Percentiles rank a stretch among this genome's conserved stretches.
Conservation (phyloP, 768 basidiomycete species). For the Pleurotus eryngii region DNA sequence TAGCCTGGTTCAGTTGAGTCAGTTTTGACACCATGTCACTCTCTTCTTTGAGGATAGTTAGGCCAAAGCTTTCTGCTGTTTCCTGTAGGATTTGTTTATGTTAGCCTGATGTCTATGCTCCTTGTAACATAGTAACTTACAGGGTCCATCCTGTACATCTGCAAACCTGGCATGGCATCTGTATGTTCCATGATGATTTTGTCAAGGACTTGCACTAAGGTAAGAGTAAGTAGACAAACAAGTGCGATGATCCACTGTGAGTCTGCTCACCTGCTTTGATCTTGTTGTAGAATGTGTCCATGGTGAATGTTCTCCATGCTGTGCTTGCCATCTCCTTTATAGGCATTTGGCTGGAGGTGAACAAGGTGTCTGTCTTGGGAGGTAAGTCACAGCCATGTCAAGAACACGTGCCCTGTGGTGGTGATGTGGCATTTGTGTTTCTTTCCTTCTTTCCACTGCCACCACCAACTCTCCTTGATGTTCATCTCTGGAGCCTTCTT, state of each 20-base stretch:
- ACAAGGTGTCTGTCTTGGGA: too few relatives aligned
- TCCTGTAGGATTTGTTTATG: neutral
- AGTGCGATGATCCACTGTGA: neutral
- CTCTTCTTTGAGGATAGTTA: neutral
- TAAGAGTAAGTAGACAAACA: neutral
- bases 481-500: too few relatives aligned
- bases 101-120: neutral
- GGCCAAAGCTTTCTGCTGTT: neutral
- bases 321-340: too few relatives aligned
- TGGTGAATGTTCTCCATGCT: neutral
- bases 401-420: too few relatives aligned
- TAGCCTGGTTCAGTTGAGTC: neutral
- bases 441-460: too few relatives aligned
- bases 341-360: too few relatives aligned
- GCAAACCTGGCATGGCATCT: neutral
- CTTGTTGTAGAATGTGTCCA: neutral
- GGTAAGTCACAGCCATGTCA: too few relatives aligned
- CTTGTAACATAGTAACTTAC: neutral
- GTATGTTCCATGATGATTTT: neutral
- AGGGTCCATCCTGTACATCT: neutral
- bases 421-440: too few relatives aligned
- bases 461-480: too few relatives aligned
- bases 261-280: neutral
- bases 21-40: neutral
- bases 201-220: neutral